Conservation (phyloP, 306 rosid genomes). For the Lupinus albus region DNA sequence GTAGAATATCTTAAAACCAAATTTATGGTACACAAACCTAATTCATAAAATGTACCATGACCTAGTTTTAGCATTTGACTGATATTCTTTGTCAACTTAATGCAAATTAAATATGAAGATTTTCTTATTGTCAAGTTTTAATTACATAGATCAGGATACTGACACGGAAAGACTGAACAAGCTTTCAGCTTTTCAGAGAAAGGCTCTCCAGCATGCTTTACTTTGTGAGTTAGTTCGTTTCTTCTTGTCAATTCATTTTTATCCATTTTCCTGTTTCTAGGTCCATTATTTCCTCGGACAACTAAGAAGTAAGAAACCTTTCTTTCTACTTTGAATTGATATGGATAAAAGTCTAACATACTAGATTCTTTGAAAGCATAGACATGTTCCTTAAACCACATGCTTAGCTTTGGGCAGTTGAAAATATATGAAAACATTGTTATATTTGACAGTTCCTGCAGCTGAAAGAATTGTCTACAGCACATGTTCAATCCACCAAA, state of each 20-base stretch:
- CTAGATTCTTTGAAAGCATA: neutral
- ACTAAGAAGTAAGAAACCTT: neutral
- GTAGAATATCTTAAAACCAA: neutral
- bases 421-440: neutral
- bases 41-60: conserved; percentile 10
- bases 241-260: conserved; percentile 2
- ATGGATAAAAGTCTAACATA: neutral
- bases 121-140: neutral
- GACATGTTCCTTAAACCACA: conserved; percentile 11
- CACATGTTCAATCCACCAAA: conserved; percentile 81
- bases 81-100: neutral
- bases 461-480: conserved; percentile 79
- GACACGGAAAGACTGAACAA: conserved; percentile 73
- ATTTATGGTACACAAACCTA: neutral
- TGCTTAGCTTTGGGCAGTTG: neutral
- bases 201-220: conserved; percentile 81
- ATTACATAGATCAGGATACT: conserved; percentile 44
- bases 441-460: conserved; percentile 67
- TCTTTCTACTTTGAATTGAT: neutral
- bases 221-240: conserved; percentile 55
- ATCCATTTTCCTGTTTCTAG: neutral
- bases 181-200: conserved; percentile 84
- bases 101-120: neutral
- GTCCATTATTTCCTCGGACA: neutral
- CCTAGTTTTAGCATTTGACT: neutral